Evolutionary conservation across 163 green algal genomes (phyloP).

Genomic region (Dunaliella salina): DNA sequence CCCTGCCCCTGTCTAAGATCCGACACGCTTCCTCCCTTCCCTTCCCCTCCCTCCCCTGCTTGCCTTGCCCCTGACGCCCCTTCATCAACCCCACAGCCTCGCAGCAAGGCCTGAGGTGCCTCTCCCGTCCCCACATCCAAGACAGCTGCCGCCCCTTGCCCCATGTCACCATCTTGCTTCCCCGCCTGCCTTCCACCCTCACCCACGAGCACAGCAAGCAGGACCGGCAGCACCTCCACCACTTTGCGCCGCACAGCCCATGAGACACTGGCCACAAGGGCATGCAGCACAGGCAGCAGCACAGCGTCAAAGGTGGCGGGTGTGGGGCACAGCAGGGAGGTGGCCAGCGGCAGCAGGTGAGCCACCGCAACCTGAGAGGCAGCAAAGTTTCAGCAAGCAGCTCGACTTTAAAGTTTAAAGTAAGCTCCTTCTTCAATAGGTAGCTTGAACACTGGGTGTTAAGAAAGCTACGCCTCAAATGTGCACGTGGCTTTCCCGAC

Average conservation of each 20-base stretch:
- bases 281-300: conserved; percentile 2
- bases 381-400: not conserved
- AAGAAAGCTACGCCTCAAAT: not conserved
- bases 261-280: not conserved
- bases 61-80: too few species aligned
- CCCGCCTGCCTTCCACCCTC: not conserved
- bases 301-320: not conserved
- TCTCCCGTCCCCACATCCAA: too few species aligned
- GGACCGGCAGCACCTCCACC: not conserved
- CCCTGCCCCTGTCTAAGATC: too few species aligned
- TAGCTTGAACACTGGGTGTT: not conserved
- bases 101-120: too few species aligned
- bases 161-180: too few species aligned
- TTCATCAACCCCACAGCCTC: too few species aligned
- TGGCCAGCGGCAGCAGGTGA: not conserved
- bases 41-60: too few species aligned
- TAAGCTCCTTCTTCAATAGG: not conserved
- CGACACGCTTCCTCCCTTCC: too few species aligned
- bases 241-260: not conserved
- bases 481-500: not conserved
- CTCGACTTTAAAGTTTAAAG: too few species aligned
- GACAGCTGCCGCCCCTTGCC: too few species aligned
- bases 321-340: not conserved
- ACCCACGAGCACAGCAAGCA: not conserved
- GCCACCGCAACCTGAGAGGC: not conserved